These are phyloP conservation scores for Ustilago loliicola DNA, from an alignment of 1,284 basidiomycete genomes.

Conservation along the genomic window DNA sequence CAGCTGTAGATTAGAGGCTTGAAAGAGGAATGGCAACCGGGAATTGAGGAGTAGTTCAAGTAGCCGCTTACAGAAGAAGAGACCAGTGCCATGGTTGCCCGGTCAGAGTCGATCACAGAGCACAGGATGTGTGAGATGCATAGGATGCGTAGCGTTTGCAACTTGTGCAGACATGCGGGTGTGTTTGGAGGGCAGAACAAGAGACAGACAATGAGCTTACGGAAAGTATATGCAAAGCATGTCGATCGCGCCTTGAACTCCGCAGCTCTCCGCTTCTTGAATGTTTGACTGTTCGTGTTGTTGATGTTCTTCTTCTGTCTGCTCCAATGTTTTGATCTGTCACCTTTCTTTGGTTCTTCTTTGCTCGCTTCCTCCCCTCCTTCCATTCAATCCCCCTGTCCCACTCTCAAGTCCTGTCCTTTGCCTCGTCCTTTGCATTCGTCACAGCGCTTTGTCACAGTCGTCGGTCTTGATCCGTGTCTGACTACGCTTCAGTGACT, in stretches of 20 bases:
- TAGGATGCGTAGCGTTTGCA: background rate
- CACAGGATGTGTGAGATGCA: background rate
- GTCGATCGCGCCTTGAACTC: conserved; percentile 36
- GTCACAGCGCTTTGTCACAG: background rate
- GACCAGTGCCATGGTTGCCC: background rate
- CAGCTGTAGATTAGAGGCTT: background rate
- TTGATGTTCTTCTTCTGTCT: conserved; percentile 13
- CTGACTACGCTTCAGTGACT: background rate
- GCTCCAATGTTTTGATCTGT: conserved; percentile 31
- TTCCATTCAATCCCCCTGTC: background rate
- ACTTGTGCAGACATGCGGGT: background rate
- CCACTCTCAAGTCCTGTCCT: background rate
- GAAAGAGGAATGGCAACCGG: background rate
- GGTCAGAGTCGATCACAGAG: background rate
- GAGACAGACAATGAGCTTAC: conserved; percentile 1
- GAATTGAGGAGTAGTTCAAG: too few relatives aligned
- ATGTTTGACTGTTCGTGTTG: background rate
- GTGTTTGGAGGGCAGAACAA: background rate
- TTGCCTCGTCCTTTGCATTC: background rate
- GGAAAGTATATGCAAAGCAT: conserved; percentile 27
- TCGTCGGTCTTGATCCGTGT: background rate
- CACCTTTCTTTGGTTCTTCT: background rate
- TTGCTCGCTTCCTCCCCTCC: background rate
- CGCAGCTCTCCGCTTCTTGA: conserved; percentile 11
- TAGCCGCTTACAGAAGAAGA: background rate